phyloP scores from a whole-genome alignment of 257 asterid species.

The Plantago elongata region DNA sequence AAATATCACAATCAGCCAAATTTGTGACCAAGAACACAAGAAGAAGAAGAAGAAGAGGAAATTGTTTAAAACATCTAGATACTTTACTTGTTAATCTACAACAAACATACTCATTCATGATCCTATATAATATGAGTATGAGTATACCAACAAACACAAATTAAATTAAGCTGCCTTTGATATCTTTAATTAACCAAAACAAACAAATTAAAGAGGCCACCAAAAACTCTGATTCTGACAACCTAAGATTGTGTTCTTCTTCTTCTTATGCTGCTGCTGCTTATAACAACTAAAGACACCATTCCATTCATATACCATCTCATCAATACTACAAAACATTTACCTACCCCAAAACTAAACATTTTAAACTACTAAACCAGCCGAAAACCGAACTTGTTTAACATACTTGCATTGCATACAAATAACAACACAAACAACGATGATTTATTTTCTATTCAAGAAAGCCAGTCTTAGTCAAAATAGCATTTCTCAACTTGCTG shows the following conservation, averaged over 20 bases:
- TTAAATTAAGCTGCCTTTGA: not conserved
- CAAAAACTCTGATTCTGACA: not conserved
- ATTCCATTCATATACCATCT: too few relatives aligned
- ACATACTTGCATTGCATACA: not conserved
- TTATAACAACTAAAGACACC: too few relatives aligned
- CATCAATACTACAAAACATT: not conserved
- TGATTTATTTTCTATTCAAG: too few relatives aligned
- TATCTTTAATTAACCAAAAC: conserved; percentile 4
- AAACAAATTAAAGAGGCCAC: not conserved
- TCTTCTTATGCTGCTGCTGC: not conserved
- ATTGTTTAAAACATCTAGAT: too few relatives aligned
- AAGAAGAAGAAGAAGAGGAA: too few relatives aligned
- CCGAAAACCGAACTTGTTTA: too few relatives aligned
- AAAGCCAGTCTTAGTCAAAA: conserved; percentile 44
- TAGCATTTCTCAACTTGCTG: conserved; percentile 34
- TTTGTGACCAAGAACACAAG: too few relatives aligned
- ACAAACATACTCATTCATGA: too few relatives aligned
- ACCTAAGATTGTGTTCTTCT: conserved; percentile 5
- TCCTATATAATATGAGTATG: too few relatives aligned
- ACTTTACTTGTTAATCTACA: too few relatives aligned
- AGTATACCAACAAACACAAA: not conserved
- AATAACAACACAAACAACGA: too few relatives aligned
- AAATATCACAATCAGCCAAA: too few relatives aligned
- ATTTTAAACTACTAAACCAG: not conserved
- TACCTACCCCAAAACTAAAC: not conserved